Base-by-base conservation (phyloP, 2,329 filamentous ascomycete species). In the Lasiodiplodia sp. region DNA sequence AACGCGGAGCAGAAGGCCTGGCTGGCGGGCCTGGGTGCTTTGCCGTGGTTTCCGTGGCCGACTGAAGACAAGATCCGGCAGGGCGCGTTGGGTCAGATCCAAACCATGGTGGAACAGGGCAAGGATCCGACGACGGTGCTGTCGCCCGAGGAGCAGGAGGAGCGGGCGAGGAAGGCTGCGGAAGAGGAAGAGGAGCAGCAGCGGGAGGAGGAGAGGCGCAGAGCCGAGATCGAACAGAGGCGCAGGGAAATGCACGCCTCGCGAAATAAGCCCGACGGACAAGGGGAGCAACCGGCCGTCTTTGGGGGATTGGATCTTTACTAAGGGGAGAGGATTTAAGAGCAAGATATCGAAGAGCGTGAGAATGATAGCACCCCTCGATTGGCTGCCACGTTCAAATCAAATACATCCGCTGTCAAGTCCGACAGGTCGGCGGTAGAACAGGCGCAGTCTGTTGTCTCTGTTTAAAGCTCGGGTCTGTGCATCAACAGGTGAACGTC, bases 21-120 rank as follows among this genome's bases (percentile, higher is more conserved):
- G 73, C 73, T 85, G 56, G 89, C 57, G 16, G 58, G 67, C 91
- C 73, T 86, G 88, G 0, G 78, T 85, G 21, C 84, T 84, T 10
- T 84, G 86, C 11, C 86, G 47, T 96, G 94, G 81, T 85, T 89
- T 57, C 92, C 93, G 0, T 96, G 92, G 92, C 92, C 92, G 0
- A 84, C 83, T 34, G 89, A 92, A 71, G 87, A 90, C 38, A 86
- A 88, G 69, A 92, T 96, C 71, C 86, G 88, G 38, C 82, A 83
- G 18, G 92, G 93, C 44, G 89, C 89, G 1, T 82, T 96, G 52
- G 90, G 89, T 58, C 71, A 76, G 38, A 81, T 85, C 55, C 89
- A 93, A 74, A 80, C 84, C 28, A 84, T 93, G 70, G 72, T 86
- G 5, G 89, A 91, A 73, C 80, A 84, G 66, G 90, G 89, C 8